Base-by-base conservation (phyloP, 2,329 filamentous ascomycete species). In the Lasiodiplodia sp. region DNA sequence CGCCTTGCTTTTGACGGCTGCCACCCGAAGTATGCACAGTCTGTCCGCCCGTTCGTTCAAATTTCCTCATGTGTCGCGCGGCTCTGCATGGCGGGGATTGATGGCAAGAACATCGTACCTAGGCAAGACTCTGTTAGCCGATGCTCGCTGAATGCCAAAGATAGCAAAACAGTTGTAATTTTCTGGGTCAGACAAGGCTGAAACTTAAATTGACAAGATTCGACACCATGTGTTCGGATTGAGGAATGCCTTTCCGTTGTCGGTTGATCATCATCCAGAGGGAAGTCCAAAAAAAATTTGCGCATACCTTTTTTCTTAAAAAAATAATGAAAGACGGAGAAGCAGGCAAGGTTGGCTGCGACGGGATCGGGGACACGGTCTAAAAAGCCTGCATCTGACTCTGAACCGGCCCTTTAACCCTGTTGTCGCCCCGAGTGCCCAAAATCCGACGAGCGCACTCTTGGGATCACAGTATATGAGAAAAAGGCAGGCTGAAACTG, bases 41-140 rank as follows among this genome's bases (percentile, higher is more conserved):
- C 84, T 89, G 87, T 88, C 87, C 87, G 87, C 87, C 87, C 87
- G 87, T 87, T 87, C 87, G 87, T 89, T 89, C 87, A 86, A 86
- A 77, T 78, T 84, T 89, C 85, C 85, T 89, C 87, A 88, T 86
- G 76, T 78, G 70, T 72, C 71, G 75, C 68, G 70, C 69, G 72
- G 67, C 70, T 67, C 65, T 67, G 47, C 60, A 64, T 18, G n/a
- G 40, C 18, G 16, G 28, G 31, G 28, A 14, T 60, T 21, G 25
- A 38, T 18, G 31, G 18, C 23, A 16, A 3, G 37, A 37, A n/a
- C 37, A n/a, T 58, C 31, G 65, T 74, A 69, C 67, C 67, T 69
- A 52, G 34, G 34, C 28, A 51, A 31, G 23, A 14, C 28, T 4
- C 49, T 5, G 67, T 69, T 58, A 69, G 67, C 38, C 11, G 4